phyloP scores from a whole-genome alignment of 495 filamentous ascomycete genomes.

The Lophium mytilinum region DNA sequence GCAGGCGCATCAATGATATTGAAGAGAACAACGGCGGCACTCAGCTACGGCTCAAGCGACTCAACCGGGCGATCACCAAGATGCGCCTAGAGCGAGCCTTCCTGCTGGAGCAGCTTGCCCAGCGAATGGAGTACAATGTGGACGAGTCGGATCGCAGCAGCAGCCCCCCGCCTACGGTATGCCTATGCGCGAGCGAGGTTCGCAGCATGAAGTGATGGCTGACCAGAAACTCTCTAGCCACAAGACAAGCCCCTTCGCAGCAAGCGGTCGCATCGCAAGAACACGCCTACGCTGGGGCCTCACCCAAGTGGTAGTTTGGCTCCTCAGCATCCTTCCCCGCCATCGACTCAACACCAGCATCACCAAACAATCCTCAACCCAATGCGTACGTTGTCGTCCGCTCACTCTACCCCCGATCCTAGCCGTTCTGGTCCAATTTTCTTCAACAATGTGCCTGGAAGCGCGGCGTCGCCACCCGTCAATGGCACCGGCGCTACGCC shows the following conservation, averaged over 20 bases:
- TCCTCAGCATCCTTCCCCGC: slow-evolving; percentile 11
- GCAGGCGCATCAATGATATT: slow-evolving; percentile 81
- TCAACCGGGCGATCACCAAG: slow-evolving; percentile 77
- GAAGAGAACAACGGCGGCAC: slow-evolving; percentile 79
- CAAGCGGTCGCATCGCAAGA: slow-evolving; percentile 58
- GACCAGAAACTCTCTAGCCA: slow-evolving; percentile 47
- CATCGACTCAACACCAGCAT: slow-evolving; percentile 3
- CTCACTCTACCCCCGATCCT: slow-evolving; percentile 23
- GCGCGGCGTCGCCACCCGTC: slow-evolving; percentile 13
- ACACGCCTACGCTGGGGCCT: slow-evolving; percentile 14
- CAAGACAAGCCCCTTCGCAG: slow-evolving; percentile 84
- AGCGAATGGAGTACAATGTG: slow-evolving; percentile 72
- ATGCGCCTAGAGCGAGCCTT: slow-evolving; percentile 86
- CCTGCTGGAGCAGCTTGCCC: slow-evolving; percentile 77
- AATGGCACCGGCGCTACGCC: slow-evolving; percentile 11
- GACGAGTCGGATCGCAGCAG: slow-evolving; percentile 67
- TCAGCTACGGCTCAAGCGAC: slow-evolving; percentile 67
- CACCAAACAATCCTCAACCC: slow-evolving; percentile 9
- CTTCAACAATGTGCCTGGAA: slow-evolving; percentile 10
- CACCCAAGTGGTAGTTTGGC: slow-evolving; percentile 1
- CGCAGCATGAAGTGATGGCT: background rate
- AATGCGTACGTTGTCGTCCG: slow-evolving; percentile 20
- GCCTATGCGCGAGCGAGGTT: background rate
- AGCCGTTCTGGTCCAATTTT: slow-evolving; percentile 10
- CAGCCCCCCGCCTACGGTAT: slow-evolving; percentile 56